Evolutionary conservation across 805 yeast species (phyloP), one percentile per base, ranked within the genome.

Genomic region (Metschnikowia corniflorae): DNA sequence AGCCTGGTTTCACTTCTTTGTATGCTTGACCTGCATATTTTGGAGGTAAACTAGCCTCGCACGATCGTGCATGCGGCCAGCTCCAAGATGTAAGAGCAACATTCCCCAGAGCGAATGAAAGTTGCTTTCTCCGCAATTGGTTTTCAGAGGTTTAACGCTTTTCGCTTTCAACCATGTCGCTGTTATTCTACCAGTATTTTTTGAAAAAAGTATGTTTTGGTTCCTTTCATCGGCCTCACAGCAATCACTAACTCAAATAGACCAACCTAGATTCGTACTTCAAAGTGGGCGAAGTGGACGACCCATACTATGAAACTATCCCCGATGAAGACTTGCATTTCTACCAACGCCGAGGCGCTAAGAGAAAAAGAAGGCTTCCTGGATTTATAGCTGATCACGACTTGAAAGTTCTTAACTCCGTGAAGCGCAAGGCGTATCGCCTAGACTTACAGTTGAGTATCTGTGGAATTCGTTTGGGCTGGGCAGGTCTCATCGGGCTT

Each of bases 401-500:
- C 33, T 45, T 58, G 32, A 56, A 61, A 35, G 47, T 65, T 5
- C 51, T 67, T 28, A 51, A 63, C 25, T 55, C 64, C 1, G 65
- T 66, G 26, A 65, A 60, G 43, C 43, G 57, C 9, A 54, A 53
- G 37, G 71, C 72, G 7, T 65, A 66, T 39, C 45, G 68, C 16
- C 50, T 65, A 26, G 72, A 67, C 42, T 51, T 66, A 33, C 70
- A 61, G 42, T 53, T 66, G 42, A 58, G 65, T 34, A 16, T 65
- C 12, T 65, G 71, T 46, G 72, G 72, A 4, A 33, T 60, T 3
- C 49, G 71, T 27, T 34, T 65, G 7, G 72, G 72, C 4, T 65
- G 70, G 71, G 67, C 71, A 0, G 71, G 67, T 1, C 35, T 67
- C 20, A 60, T 67, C 33, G 71, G 71, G 6, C 47, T 67, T 10